Percentiles rank a stretch among this genome's conserved stretches.
Conservation (phyloP, 306 rosid species). For the Vigna radiata region DNA sequence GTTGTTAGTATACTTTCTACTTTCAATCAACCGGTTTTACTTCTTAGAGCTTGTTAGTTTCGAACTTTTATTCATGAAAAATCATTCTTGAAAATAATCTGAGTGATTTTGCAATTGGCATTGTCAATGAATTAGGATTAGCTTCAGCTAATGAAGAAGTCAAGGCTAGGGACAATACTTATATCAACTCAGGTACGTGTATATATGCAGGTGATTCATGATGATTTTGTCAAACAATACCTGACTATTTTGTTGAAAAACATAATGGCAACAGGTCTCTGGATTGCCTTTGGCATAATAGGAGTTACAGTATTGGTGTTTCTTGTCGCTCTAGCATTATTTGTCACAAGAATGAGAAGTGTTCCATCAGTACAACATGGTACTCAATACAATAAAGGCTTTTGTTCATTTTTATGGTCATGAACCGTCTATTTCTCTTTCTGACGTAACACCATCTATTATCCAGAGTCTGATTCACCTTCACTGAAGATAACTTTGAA, state of each 20-base stretch:
- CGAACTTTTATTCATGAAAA: background rate
- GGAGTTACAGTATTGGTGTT: conserved; percentile 41
- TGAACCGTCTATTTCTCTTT: background rate
- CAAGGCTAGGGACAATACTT: conserved; percentile 27
- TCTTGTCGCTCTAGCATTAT: conserved; percentile 43
- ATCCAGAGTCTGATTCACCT: conserved; percentile 40
- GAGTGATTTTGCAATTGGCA: background rate
- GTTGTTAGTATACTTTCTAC: background rate
- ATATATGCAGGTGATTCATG: background rate
- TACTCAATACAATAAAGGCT: conserved; percentile 24
- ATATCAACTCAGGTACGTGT: conserved; percentile 19
- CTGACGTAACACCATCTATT: conserved; percentile 43
- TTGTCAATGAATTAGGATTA: background rate
- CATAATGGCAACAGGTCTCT: conserved; percentile 47
- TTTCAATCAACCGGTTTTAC: background rate
- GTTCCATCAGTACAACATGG: conserved; percentile 27
- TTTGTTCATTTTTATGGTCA: conserved; percentile 1
- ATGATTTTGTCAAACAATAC: background rate
- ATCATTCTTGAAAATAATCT: background rate
- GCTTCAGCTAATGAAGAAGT: conserved; percentile 16
- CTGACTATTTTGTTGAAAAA: conserved; percentile 9
- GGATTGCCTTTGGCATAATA: conserved; percentile 50
- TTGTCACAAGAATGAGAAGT: conserved; percentile 39
- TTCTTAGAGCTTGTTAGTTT: background rate
- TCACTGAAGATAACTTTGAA: conserved; percentile 49